Conservation (phyloP, 805 yeast genomes). For the Grigorovia yakushimaensis region DNA sequence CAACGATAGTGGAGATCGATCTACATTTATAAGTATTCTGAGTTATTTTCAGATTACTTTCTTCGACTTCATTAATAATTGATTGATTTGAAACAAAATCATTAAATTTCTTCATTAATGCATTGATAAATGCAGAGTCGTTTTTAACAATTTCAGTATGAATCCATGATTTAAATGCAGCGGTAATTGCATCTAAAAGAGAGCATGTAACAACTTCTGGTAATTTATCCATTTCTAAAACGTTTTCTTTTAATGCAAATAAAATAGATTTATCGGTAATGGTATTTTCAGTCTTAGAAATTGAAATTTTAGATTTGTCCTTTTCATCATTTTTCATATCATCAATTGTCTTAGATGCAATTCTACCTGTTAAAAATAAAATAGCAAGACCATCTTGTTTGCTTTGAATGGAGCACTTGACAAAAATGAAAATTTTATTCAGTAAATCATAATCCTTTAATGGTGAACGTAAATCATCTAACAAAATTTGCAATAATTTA, state of each 20-base stretch:
- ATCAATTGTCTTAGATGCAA: slow-evolving; percentile 30
- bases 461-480: slow-evolving; percentile 48
- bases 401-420: slow-evolving; percentile 58
- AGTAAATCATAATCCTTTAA: slow-evolving; percentile 45
- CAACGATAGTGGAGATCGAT: slow-evolving; percentile 58
- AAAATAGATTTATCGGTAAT: slow-evolving; percentile 36
- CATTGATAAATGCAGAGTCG: slow-evolving; percentile 33
- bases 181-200: slow-evolving; percentile 60
- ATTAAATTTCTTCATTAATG: slow-evolving; percentile 30
- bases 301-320: slow-evolving; percentile 1
- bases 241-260: slow-evolving; percentile 44
- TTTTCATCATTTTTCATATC: slow-evolving; percentile 10
- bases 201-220: slow-evolving; percentile 60
- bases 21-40: slow-evolving; percentile 31
- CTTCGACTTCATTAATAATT: slow-evolving; percentile 3
- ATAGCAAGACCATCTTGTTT: slow-evolving; percentile 73
- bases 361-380: slow-evolving; percentile 44
- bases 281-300: not conserved
- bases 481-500: slow-evolving; percentile 48
- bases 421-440: slow-evolving; percentile 49
- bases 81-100: slow-evolving; percentile 20
- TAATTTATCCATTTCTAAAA: slow-evolving; percentile 40
- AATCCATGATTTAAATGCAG: slow-evolving; percentile 73
- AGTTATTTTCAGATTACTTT: slow-evolving; percentile 37
- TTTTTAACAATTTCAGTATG: slow-evolving; percentile 43